phyloP scores from a whole-genome alignment of 2,329 filamentous ascomycete species.

The Helotiales sp. region DNA sequence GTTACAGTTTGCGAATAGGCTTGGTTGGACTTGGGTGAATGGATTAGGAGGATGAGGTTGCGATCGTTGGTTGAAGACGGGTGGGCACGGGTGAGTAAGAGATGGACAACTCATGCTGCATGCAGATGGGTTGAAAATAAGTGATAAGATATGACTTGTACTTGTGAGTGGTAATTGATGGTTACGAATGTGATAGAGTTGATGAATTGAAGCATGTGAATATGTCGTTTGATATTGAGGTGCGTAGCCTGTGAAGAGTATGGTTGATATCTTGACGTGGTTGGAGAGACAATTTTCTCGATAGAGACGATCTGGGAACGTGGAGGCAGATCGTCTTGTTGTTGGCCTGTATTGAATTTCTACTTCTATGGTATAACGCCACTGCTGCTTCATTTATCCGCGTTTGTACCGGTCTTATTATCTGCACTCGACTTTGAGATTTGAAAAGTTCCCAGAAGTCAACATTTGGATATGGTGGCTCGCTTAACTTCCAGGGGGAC shows the following conservation, averaged over 20 bases:
- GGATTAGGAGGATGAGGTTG: neutral
- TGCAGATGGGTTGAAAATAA: neutral
- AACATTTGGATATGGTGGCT: neutral
- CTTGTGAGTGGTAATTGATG: neutral
- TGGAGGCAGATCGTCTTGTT: neutral
- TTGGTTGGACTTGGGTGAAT: neutral
- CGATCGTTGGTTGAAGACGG: neutral
- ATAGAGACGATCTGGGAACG: neutral
- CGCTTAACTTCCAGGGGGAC: neutral
- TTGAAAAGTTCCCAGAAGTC: too few species aligned
- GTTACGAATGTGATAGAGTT: neutral
- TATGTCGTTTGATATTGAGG: neutral
- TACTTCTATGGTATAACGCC: neutral
- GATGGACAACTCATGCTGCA: conserved; percentile 23
- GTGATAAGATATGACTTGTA: conserved; percentile 5
- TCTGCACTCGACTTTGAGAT: too few species aligned
- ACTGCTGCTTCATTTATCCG: too few species aligned
- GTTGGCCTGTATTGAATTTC: neutral
- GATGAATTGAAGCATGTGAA: neutral
- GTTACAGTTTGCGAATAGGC: neutral
- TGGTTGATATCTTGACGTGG: neutral
- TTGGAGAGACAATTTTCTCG: neutral
- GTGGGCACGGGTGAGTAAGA: neutral
- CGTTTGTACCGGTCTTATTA: too few species aligned
- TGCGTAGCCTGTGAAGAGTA: neutral